A percentile compares a stretch with the other conserved stretches of the same genome.
These are phyloP conservation scores for Penicillium sp. DNA, from an alignment of 2,329 filamentous ascomycete species.

Conservation along the genomic window DNA sequence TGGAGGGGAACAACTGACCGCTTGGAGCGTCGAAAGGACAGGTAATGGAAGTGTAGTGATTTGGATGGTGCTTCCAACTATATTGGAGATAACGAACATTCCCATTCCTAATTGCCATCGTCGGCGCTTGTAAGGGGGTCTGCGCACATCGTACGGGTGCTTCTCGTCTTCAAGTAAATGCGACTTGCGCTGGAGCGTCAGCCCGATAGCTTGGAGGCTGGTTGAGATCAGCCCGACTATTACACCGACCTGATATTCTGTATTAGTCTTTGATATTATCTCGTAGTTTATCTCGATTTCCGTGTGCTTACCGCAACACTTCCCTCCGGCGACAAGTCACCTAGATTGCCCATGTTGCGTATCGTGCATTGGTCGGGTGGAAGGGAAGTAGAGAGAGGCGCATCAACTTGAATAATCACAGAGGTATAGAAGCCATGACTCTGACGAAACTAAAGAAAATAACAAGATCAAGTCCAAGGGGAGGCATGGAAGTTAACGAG, in stretches of 20 bases:
- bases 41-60: slow-evolving; percentile 94
- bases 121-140: slow-evolving; percentile 84
- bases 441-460: slow-evolving; percentile 4
- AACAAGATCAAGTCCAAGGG: slow-evolving; percentile 8
- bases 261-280: slow-evolving; percentile 16
- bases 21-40: slow-evolving; percentile 91
- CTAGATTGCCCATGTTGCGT: slow-evolving; percentile 65
- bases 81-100: slow-evolving; percentile 93
- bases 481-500: slow-evolving; percentile 5
- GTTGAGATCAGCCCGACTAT: slow-evolving; percentile 90
- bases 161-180: slow-evolving; percentile 98
- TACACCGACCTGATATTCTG: slow-evolving; percentile 72
- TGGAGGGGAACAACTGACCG: slow-evolving; percentile 47
- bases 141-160: slow-evolving; percentile 69
- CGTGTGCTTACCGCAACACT: slow-evolving; percentile 65
- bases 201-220: slow-evolving; percentile 87
- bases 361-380: slow-evolving; percentile 37
- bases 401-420: slow-evolving; percentile 16
- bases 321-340: slow-evolving; percentile 73
- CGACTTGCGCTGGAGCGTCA: slow-evolving; percentile 96
- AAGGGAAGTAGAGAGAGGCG: slow-evolving; percentile 44
- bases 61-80: slow-evolving; percentile 93
- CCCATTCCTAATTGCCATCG: slow-evolving; percentile 94
- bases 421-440: slow-evolving; percentile 21
- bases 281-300: slow-evolving; percentile 11